phyloP scores from a whole-genome alignment of 75 land plant genomes.

The Cupressus sempervirens region DNA sequence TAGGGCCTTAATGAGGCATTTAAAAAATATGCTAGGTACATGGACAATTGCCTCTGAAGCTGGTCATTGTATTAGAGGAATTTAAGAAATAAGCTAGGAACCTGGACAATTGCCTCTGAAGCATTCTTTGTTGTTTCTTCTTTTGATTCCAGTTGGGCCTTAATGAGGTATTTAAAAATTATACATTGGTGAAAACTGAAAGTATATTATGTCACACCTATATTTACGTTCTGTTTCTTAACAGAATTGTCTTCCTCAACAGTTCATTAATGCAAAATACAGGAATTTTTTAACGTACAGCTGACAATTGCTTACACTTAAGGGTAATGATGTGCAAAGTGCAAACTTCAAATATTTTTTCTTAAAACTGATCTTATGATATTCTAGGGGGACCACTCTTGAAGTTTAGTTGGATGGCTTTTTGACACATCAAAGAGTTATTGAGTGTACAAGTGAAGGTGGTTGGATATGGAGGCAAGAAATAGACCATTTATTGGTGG shows the following conservation, averaged over 20 bases:
- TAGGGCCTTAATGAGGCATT: background rate
- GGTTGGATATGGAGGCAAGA: background rate
- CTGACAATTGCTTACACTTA: background rate
- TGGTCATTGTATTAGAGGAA: no score
- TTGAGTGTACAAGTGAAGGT: background rate
- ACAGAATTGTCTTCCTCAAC: background rate
- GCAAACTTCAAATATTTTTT: background rate
- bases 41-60: background rate
- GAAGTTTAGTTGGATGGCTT: background rate
- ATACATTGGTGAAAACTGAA: background rate
- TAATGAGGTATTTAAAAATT: background rate
- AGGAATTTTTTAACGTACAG: background rate
- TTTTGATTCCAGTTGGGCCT: background rate
- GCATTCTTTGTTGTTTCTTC: background rate
- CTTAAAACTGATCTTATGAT: background rate
- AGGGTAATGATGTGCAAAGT: background rate
- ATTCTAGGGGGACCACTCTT: background rate
- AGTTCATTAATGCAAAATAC: background rate
- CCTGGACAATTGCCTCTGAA: background rate
- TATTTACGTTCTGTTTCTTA: background rate
- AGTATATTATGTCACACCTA: background rate
- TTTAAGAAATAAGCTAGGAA: background rate
- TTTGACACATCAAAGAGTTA: background rate
- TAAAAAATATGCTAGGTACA: background rate
- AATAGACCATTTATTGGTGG: background rate